These are phyloP conservation scores for Baudoinia panamericana DNA, from an alignment of 495 filamentous ascomycete species.

Conservation along the genomic window DNA sequence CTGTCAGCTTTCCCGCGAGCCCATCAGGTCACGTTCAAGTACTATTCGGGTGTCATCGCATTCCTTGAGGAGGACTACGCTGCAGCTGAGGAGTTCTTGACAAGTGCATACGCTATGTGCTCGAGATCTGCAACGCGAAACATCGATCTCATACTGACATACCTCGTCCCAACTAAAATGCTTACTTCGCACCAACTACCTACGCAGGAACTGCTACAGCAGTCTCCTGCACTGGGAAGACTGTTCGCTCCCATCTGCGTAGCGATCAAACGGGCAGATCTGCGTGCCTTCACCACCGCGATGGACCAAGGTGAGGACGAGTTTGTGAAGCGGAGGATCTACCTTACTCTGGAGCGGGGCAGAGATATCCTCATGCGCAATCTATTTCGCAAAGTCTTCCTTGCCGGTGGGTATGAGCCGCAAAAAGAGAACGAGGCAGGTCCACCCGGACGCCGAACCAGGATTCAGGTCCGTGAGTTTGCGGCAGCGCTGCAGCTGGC, in stretches of 20 bases:
- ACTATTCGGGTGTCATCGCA: constrained; percentile 77
- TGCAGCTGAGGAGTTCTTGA: constrained; percentile 70
- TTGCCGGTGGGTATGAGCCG: constrained; percentile 66
- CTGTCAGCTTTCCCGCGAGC: constrained; percentile 65
- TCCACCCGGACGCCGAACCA: constrained; percentile 47
- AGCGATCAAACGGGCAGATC: constrained; percentile 70
- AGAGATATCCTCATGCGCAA: constrained; percentile 86
- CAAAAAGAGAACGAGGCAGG: constrained; percentile 44
- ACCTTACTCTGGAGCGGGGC: constrained; percentile 81
- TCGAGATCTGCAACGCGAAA: constrained; percentile 55
- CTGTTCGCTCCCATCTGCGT: constrained; percentile 64
- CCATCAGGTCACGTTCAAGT: constrained; percentile 91
- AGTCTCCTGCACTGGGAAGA: constrained; percentile 61
- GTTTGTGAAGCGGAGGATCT: constrained; percentile 90
- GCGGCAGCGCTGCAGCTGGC: constrained; percentile 43
- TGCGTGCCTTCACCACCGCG: constrained; percentile 72
- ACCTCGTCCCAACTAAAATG: constrained; percentile 83
- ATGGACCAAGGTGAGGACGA: constrained; percentile 68
- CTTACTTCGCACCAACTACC: constrained; percentile 78
- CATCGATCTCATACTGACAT: constrained; percentile 85
- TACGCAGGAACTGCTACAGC: constrained; percentile 50
- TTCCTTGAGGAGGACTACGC: constrained; percentile 89
- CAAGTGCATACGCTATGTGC: constrained; percentile 64
- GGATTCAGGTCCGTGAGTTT: constrained; percentile 73
- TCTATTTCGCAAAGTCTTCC: constrained; percentile 76